Evolutionary conservation across 1,284 basidiomycete genomes (phyloP), one percentile per base, ranked within the genome.

Genomic region (Neotropicomus parvogracilis): DNA sequence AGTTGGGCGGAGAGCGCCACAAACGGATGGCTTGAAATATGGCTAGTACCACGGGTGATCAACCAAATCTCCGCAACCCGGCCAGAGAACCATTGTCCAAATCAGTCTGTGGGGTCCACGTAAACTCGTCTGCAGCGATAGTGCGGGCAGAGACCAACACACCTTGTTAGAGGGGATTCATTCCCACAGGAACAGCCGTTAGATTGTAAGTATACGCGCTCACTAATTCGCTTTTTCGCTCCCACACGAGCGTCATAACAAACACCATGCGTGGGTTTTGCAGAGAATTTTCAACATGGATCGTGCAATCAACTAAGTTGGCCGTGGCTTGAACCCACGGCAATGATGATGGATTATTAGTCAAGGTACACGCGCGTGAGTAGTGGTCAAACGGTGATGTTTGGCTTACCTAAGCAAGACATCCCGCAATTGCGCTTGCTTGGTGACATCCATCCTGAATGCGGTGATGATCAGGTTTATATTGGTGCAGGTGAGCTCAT

Each of bases 401-500:
- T 8, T 8, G 8, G 8, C 24, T 52, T 56, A 53, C 50, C 21
- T 56, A 53, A 56, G 40, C 38, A 2, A 33, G 34, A 27, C 17
- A 1, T 37, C 19, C 34, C 34, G 6, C 19, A 12, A 17, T n/a
- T n/a, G n/a, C n/a, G n/a, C 24, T 27, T 24, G 10, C 17, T 28
- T 40, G 11, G 27, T 24, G 14, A 40, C 45, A 19, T 31, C 34
- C 43, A 44, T 39, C 38, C 29, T 27, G 46, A 31, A 59, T 58
- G 58, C 17, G 19, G 47, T 38, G 28, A 60, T 60, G 60, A 60
- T 65, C 49, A 60, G 63, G 49, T 60, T 60, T 31, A 60, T 60
- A 63, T 27, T 60, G n/a, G 59, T 60, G 32, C 59, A 60, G 46
- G 63, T 52, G 7, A 46, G 42, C 40, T 32, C n/a, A 16, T 12